phyloP scores from a whole-genome alignment of 441 rosid genomes.

The Gossypium lobatum region DNA sequence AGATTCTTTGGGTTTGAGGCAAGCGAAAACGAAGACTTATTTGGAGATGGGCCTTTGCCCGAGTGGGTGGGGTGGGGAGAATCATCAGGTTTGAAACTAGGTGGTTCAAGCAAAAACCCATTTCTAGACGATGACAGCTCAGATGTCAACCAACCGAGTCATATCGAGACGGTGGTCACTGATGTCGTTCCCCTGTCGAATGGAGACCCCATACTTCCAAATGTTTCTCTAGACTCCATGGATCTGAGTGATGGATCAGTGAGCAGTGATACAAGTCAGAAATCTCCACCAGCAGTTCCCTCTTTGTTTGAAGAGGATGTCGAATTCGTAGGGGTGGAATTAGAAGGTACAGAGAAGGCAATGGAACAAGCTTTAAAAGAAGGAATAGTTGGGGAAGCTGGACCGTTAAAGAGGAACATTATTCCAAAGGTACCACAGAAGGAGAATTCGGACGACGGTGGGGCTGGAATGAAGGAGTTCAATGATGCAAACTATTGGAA shows the following conservation, averaged over 20 bases:
- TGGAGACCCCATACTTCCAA: constrained; percentile 40
- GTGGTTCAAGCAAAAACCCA: constrained; percentile 57
- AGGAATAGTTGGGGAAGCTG: constrained; percentile 96
- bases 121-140: constrained; percentile 44
- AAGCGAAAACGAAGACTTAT: constrained; percentile 48
- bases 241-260: constrained; percentile 33
- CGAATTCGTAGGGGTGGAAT: constrained; percentile 88
- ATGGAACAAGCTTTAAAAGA: constrained; percentile 94
- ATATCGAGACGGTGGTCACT: constrained; percentile 28
- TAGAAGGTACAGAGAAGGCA: constrained; percentile 90
- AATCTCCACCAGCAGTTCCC: constrained; percentile 42
- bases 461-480: constrained; percentile 69
- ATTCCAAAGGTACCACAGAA: constrained; percentile 39
- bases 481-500: constrained; percentile 91
- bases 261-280: constrained; percentile 35
- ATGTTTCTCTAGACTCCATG: constrained; percentile 40
- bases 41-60: constrained; percentile 53
- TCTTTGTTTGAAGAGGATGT: constrained; percentile 93
- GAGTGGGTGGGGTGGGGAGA: constrained; percentile 92
- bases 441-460: constrained; percentile 48
- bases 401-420: constrained; percentile 62
- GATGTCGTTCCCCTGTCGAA: constrained; percentile 33
- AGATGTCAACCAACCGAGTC: constrained; percentile 31
- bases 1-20: constrained; percentile 57
- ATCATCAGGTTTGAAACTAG: constrained; percentile 46